phyloP scores from a whole-genome alignment of 2,329 filamentous ascomycete genomes.

The Leptographium galeiforme region DNA sequence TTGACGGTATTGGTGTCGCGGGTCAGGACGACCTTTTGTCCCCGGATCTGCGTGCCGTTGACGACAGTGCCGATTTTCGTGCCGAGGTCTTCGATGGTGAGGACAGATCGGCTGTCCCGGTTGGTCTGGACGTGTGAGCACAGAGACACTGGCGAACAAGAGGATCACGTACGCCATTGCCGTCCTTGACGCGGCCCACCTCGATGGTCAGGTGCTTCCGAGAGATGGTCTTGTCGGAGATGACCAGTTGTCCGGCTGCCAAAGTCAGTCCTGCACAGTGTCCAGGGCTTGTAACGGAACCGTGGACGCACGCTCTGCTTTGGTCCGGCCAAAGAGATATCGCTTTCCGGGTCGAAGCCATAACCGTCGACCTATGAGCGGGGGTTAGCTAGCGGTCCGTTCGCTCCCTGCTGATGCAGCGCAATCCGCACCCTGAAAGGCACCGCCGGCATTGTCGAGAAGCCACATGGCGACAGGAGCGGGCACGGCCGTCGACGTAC shows the following conservation, averaged over 20 bases:
- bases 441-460: slow-evolving; percentile 42
- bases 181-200: slow-evolving; percentile 50
- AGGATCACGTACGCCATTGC: slow-evolving; percentile 46
- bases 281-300: too few relatives aligned
- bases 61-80: slow-evolving; percentile 76
- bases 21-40: slow-evolving; percentile 42
- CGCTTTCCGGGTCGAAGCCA: slow-evolving; percentile 80
- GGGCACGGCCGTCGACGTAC: neutral
- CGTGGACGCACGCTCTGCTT: slow-evolving; percentile 40
- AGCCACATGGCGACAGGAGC: slow-evolving; percentile 43
- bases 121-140: slow-evolving; percentile 35
- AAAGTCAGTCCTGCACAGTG: neutral
- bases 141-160: neutral
- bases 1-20: slow-evolving; percentile 49
- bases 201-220: slow-evolving; percentile 74
- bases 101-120: slow-evolving; percentile 46
- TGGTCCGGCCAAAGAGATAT: slow-evolving; percentile 74
- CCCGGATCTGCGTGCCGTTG: slow-evolving; percentile 58
- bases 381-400: neutral
- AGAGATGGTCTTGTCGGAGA: slow-evolving; percentile 73
- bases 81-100: slow-evolving; percentile 66
- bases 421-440: slow-evolving; percentile 28
- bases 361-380: slow-evolving; percentile 47
- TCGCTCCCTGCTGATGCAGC: neutral
- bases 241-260: slow-evolving; percentile 51